These are phyloP conservation scores for Saccharomycopsis hybrid DNA, from an alignment of 1,139 yeast species.

Conservation along the genomic window DNA sequence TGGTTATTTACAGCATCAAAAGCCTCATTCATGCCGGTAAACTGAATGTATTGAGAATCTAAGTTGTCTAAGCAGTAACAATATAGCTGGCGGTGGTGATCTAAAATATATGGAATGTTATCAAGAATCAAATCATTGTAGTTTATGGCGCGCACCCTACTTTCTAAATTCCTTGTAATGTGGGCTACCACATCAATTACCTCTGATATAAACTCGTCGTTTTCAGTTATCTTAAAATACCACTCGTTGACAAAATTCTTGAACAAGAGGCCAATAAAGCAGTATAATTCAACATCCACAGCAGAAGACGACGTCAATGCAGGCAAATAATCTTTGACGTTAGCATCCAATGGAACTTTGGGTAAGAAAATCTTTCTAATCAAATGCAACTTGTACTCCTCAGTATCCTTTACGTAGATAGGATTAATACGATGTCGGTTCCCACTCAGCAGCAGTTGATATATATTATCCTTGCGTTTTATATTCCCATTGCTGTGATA, in stretches of 20 bases:
- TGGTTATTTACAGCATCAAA: conserved; percentile 39
- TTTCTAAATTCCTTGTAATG: conserved; percentile 33
- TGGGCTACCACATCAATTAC: conserved; percentile 34
- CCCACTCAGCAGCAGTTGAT: too few relatives aligned
- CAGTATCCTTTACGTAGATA: conserved; percentile 23
- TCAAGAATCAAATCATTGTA: conserved; percentile 34
- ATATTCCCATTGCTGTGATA: too few relatives aligned
- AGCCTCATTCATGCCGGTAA: conserved; percentile 28
- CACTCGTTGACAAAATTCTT: conserved; percentile 41
- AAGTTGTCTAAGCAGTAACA: conserved; percentile 25
- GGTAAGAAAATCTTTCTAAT: conserved; percentile 28
- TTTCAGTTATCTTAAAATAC: conserved; percentile 38
- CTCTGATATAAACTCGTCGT: conserved; percentile 35
- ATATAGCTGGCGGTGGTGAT: conserved; percentile 30
- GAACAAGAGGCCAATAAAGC: conserved; percentile 37
- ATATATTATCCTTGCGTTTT: too few relatives aligned
- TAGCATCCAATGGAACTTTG: conserved; percentile 18
- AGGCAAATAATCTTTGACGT: conserved; percentile 29
- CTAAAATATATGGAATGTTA: conserved; percentile 36
- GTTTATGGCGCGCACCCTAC: conserved; percentile 30
- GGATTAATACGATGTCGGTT: too few relatives aligned
- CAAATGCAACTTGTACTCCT: conserved; percentile 25
- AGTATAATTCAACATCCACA: conserved; percentile 39
- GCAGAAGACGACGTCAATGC: conserved; percentile 29
- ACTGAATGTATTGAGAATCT: conserved; percentile 27